Conservation (phyloP, 2,329 filamentous ascomycete species). For the Botrytis porri region DNA sequence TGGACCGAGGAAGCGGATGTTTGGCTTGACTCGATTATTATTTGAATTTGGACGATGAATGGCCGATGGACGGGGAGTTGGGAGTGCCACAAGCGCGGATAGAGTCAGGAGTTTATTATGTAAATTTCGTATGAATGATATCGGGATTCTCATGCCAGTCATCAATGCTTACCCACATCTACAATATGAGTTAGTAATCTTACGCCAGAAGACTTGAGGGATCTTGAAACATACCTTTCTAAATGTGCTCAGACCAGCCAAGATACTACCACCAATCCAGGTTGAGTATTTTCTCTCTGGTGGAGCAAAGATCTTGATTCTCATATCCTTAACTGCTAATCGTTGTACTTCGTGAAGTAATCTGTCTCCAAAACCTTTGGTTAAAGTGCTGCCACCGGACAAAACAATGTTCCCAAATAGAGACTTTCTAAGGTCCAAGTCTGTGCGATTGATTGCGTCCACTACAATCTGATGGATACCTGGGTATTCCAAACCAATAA, state of each 20-base stretch:
- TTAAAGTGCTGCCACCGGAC: constrained; percentile 92
- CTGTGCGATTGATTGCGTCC: constrained; percentile 90
- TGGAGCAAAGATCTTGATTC: constrained; percentile 98
- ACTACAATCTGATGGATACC: constrained; percentile 98
- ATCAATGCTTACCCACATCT: constrained; percentile 99
- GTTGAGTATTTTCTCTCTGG: constrained; percentile 98
- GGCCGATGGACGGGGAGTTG: neutral
- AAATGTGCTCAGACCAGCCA: constrained; percentile 95
- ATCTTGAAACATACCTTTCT: constrained; percentile 68
- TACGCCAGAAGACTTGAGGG: constrained; percentile 11
- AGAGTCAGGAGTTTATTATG: constrained; percentile 45
- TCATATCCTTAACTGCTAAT: constrained; percentile 96
- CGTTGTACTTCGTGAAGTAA: constrained; percentile 88
- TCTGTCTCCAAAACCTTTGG: constrained; percentile 93
- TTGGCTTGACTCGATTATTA: constrained; percentile 2
- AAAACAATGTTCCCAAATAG: constrained; percentile 97
- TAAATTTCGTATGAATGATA: constrained; percentile 97
- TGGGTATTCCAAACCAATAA: constrained; percentile 94
- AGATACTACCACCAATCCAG: constrained; percentile 97
- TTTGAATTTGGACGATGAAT: neutral
- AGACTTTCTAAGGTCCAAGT: constrained; percentile 90
- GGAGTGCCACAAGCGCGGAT: neutral
- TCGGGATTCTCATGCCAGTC: constrained; percentile 99
- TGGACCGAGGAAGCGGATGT: neutral
- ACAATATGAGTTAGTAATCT: constrained; percentile 26